phyloP scores from a whole-genome alignment of 331 rosid species.

The Telfairia occidentalis region DNA sequence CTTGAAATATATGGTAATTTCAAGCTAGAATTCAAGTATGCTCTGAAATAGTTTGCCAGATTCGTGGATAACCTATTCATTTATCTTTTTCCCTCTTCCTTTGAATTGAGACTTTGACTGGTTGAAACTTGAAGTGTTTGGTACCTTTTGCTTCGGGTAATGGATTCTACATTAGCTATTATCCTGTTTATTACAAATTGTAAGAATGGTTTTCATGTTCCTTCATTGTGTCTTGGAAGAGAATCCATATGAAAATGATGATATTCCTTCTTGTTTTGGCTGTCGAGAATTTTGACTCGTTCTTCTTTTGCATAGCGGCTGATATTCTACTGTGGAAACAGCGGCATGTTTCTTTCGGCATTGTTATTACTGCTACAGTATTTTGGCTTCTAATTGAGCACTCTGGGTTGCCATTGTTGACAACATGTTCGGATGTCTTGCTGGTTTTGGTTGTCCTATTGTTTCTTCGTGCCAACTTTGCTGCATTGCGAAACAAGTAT shows the following conservation, averaged over 20 bases:
- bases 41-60: background rate
- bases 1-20: background rate
- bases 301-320: conserved; percentile 36
- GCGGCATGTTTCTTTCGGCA: conserved; percentile 51
- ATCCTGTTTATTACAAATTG: background rate
- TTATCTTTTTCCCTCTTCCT: background rate
- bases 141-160: background rate
- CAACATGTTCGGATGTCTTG: conserved; percentile 81
- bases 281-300: background rate
- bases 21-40: background rate
- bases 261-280: background rate
- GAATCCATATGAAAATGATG: background rate
- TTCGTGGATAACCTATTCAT: background rate
- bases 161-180: background rate
- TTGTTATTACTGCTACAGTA: conserved; percentile 54
- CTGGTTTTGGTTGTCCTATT: conserved; percentile 58
- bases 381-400: conserved; percentile 61
- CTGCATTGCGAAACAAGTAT: conserved; percentile 60
- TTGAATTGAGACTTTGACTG: background rate
- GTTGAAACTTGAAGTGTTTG: background rate
- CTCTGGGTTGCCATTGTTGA: conserved; percentile 54
- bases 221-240: background rate
- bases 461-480: conserved; percentile 67
- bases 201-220: background rate
- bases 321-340: conserved; percentile 75